Evolutionary conservation across 2,329 filamentous ascomycete genomes (phyloP).

Genomic region (Clathrospora elynae): DNA sequence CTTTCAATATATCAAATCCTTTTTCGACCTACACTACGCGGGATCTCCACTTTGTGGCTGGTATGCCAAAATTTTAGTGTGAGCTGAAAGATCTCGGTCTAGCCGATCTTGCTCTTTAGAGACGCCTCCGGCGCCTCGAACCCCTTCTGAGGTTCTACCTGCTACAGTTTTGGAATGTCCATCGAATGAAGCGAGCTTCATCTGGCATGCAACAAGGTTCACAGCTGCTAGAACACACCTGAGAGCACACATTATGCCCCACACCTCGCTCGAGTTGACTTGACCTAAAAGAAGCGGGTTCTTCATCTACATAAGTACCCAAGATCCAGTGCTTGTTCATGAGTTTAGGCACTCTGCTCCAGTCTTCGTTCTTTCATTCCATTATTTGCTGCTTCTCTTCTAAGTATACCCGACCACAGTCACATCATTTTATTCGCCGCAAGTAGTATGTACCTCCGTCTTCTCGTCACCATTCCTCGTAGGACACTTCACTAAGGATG

Average conservation of each 20-base stretch:
- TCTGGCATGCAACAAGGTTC: too few relatives aligned
- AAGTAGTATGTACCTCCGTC: neutral
- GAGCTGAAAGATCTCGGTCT: conserved; percentile 13
- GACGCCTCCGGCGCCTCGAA: neutral
- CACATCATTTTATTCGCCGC: neutral
- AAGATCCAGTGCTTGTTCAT: neutral
- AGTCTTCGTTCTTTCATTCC: conserved; percentile 4
- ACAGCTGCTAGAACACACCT: conserved; percentile 3
- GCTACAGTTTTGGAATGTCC: too few relatives aligned
- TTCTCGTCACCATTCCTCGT: neutral
- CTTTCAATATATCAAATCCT: neutral
- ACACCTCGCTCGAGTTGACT: neutral
- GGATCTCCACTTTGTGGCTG: conserved; percentile 7
- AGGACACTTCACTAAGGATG: neutral
- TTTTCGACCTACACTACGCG: neutral
- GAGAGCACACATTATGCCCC: neutral
- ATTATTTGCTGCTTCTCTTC: conserved; percentile 3
- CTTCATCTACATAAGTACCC: neutral
- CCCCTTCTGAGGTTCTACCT: neutral
- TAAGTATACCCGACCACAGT: neutral
- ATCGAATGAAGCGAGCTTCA: neutral
- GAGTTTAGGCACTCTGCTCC: conserved; percentile 3
- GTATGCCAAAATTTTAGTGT: neutral
- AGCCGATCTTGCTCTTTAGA: neutral
- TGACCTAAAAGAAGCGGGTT: neutral